Evolutionary conservation across 345 rosid genomes (phyloP).

Genomic region (Brassica nigra): DNA sequence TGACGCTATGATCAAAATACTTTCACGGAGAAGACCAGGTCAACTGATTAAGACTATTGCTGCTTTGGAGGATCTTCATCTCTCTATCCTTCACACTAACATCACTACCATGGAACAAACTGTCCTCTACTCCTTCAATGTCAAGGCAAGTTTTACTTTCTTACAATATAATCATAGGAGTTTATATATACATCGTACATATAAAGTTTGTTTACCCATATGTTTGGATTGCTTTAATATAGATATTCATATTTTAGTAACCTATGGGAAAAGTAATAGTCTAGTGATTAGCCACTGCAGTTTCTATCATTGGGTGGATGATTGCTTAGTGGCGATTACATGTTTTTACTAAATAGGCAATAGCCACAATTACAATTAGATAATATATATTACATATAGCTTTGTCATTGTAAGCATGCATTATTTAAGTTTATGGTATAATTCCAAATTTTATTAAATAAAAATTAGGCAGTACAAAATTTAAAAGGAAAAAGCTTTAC

Average conservation of each 20-base stretch:
- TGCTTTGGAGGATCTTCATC: conserved; percentile 2
- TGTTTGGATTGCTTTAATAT: not conserved
- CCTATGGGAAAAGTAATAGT: not conserved
- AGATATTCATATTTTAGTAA: not conserved
- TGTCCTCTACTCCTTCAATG: not conserved
- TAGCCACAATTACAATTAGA: not conserved
- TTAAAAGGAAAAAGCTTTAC: not conserved
- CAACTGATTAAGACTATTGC: not conserved
- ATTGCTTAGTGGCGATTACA: not conserved
- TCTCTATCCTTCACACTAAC: conserved; percentile 4
- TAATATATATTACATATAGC: not conserved
- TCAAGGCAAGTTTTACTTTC: conserved; percentile 1
- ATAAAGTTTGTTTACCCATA: not conserved
- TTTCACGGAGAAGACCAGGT: not conserved
- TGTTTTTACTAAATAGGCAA: not conserved
- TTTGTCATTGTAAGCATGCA: not conserved
- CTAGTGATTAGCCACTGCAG: not conserved
- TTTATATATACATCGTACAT: not conserved
- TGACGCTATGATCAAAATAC: not conserved
- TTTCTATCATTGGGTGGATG: not conserved
- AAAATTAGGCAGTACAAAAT: not conserved
- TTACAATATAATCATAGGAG: not conserved
- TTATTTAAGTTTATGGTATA: not conserved
- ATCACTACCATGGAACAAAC: conserved; percentile 2
- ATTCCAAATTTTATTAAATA: not conserved